Conservation (phyloP, 257 asterid genomes). For the Jaltomata sinuosa region DNA sequence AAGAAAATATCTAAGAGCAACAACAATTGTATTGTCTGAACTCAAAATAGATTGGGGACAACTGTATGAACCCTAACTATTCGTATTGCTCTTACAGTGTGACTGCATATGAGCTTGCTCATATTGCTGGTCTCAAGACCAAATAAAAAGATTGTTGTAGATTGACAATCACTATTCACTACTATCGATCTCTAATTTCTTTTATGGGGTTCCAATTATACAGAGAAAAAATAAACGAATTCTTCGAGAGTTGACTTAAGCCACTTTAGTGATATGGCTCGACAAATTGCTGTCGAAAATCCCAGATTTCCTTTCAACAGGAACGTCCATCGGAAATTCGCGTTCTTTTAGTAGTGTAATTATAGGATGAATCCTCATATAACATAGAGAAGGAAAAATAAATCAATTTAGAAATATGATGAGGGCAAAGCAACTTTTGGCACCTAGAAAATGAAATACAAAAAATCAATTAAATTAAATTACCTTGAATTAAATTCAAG, state of each 20-base stretch:
- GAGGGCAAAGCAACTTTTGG: no score
- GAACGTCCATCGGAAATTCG: background rate
- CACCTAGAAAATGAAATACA: no score
- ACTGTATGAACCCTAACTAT: background rate
- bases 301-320: background rate
- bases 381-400: background rate
- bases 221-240: no score
- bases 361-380: background rate
- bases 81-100: background rate
- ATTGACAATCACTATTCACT: background rate
- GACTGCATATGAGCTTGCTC: background rate
- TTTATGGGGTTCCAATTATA: no score
- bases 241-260: no score
- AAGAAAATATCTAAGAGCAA: background rate
- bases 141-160: background rate
- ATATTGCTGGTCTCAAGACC: background rate
- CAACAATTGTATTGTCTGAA: background rate
- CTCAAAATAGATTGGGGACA: background rate
- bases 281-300: no score
- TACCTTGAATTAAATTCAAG: conserved; percentile 36
- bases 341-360: background rate
- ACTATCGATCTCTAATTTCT: background rate
- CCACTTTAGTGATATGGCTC: background rate
- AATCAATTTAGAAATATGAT: no score
- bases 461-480: background rate